Percentiles rank a stretch among this genome's conserved stretches.
Evolutionary conservation across 495 filamentous ascomycete genomes (phyloP).

Genomic region (Delitschia confertaspora): DNA sequence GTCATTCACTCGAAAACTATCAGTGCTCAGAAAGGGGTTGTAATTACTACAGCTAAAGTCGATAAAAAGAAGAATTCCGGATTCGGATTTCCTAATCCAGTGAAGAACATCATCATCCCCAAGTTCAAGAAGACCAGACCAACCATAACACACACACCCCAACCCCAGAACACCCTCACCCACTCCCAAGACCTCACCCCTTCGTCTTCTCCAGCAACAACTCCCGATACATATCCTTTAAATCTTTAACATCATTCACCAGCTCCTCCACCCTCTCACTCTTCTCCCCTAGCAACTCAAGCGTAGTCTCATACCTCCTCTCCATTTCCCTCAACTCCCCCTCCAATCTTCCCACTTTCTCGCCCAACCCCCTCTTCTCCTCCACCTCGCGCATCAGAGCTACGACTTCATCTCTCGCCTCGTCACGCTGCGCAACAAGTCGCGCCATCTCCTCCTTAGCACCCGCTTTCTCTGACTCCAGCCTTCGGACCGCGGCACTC

Average conservation of each 20-base stretch:
- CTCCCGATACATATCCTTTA: conserved; percentile 93
- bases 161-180: too few relatives aligned
- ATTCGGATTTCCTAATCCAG: too few relatives aligned
- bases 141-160: too few relatives aligned
- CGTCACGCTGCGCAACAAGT: conserved; percentile 74
- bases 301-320: conserved; percentile 72
- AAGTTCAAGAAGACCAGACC: too few relatives aligned
- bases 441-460: conserved; percentile 75
- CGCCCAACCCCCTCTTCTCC: conserved; percentile 50
- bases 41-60: too few relatives aligned
- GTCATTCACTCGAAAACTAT: too few relatives aligned
- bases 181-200: conserved; percentile 35
- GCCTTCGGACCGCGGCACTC: conserved; percentile 79
- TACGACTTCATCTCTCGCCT: conserved; percentile 84
- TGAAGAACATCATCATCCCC: too few relatives aligned
- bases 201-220: conserved; percentile 77
- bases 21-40: too few relatives aligned
- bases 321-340: conserved; percentile 53
- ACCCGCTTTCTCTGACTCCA: conserved; percentile 84
- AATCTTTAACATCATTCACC: conserved; percentile 74
- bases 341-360: conserved; percentile 56
- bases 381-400: conserved; percentile 78
- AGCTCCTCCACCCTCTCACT: conserved; percentile 90
- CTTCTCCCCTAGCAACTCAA: conserved; percentile 96
- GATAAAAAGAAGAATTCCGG: too few relatives aligned